phyloP scores from a whole-genome alignment of 2,329 filamentous ascomycete species.

The Leptodontidium sp. region DNA sequence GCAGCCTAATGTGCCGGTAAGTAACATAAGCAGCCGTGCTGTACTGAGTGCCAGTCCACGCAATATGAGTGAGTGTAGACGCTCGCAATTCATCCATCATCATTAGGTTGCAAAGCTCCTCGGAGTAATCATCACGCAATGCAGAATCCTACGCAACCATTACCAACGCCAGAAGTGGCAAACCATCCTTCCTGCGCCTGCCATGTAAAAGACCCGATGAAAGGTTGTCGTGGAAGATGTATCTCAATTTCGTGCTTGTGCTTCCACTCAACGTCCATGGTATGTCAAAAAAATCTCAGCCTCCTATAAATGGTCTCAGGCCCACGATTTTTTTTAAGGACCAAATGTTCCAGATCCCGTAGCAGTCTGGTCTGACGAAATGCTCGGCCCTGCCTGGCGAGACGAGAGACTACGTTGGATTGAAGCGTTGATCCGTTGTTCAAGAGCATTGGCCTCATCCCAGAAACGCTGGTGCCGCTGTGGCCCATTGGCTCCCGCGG shows the following conservation, averaged over 20 bases:
- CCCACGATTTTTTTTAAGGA: neutral
- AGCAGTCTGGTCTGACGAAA: neutral
- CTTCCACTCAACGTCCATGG: neutral
- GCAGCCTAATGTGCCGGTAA: neutral
- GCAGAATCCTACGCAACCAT: neutral
- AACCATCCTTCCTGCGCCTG: constrained; percentile 2
- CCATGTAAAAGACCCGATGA: neutral
- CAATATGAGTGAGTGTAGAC: constrained; percentile 12
- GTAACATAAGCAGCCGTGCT: constrained; percentile 8
- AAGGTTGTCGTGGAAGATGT: constrained; percentile 1
- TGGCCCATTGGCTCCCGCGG: neutral
- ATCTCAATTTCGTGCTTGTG: constrained; percentile 8
- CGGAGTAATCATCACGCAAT: neutral
- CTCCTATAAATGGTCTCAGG: neutral
- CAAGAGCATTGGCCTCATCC: neutral
- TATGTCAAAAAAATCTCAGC: neutral
- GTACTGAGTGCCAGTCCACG: constrained; percentile 12
- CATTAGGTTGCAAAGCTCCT: neutral
- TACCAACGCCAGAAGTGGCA: constrained; percentile 1
- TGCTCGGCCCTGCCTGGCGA: neutral
- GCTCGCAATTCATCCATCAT: constrained; percentile 11
- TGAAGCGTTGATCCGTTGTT: constrained; percentile 5
- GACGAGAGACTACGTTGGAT: neutral
- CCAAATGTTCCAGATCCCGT: no score
- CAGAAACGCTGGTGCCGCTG: constrained; percentile 4